phyloP scores from a whole-genome alignment of 1,139 yeast species.

The Pichia sp. region DNA sequence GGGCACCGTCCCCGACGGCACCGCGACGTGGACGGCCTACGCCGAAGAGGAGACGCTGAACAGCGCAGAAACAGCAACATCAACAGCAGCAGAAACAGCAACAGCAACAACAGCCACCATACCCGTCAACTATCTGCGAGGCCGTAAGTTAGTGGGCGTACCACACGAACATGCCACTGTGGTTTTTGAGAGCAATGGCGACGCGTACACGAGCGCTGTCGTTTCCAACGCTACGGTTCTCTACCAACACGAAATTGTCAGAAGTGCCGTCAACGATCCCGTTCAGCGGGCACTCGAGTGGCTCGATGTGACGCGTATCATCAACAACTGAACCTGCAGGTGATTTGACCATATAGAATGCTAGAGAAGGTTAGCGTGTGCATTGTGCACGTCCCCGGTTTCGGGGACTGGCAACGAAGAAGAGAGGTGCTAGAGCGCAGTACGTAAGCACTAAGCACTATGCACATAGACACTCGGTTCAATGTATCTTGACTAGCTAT shows the following conservation, averaged over 20 bases:
- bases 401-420: no score
- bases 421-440: no score
- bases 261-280: slow-evolving; percentile 7
- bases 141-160: slow-evolving; percentile 13
- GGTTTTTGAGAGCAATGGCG: slow-evolving; percentile 2
- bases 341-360: no score
- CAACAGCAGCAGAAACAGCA: no score
- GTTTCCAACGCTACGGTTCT: background rate
- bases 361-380: no score
- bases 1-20: slow-evolving; percentile 9
- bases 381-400: no score
- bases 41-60: background rate
- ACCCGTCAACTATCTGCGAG: slow-evolving; percentile 14
- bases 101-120: background rate
- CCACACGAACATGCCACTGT: slow-evolving; percentile 1
- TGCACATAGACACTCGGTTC: no score
- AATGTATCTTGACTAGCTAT: no score
- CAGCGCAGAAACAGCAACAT: no score
- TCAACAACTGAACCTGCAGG: no score
- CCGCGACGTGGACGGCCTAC: slow-evolving; percentile 6
- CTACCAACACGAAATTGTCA: slow-evolving; percentile 9
- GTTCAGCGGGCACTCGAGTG: slow-evolving; percentile 12
- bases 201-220: slow-evolving; percentile 2
- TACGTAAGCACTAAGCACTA: no score
- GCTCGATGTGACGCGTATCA: slow-evolving; percentile 7